These are phyloP conservation scores for Pezicula rhizophila DNA, from an alignment of 2,329 filamentous ascomycete genomes.

Conservation along the genomic window DNA sequence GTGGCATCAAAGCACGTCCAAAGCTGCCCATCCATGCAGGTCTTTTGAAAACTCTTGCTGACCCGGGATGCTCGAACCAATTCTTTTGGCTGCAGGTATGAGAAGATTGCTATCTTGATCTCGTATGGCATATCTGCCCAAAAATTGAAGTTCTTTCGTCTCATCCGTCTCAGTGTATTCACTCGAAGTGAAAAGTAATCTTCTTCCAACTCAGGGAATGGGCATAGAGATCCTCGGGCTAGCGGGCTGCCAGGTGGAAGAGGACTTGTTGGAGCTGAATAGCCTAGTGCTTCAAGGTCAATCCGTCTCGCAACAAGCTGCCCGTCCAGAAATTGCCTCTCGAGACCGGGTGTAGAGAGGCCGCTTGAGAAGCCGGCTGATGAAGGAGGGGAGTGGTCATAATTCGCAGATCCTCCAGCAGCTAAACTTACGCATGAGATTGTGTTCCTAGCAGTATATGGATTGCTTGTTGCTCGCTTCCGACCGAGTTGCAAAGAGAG, in stretches of 20 bases:
- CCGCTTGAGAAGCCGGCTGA: slow-evolving; percentile 23
- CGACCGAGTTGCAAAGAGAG: slow-evolving; percentile 25
- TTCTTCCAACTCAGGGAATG: slow-evolving; percentile 19
- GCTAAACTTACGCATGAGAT: slow-evolving; percentile 27
- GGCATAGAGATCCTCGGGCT: slow-evolving; percentile 12
- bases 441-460: slow-evolving; percentile 22
- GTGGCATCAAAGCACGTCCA: slow-evolving; percentile 83
- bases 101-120: slow-evolving; percentile 71
- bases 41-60: slow-evolving; percentile 69
- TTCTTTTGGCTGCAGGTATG: slow-evolving; percentile 72
- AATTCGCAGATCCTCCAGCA: slow-evolving; percentile 17
- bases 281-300: slow-evolving; percentile 13
- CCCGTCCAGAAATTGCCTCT: slow-evolving; percentile 19
- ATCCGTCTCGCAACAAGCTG: slow-evolving; percentile 15
- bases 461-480: slow-evolving; percentile 24
- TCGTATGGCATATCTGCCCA: slow-evolving; percentile 81
- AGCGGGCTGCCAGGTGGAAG: slow-evolving; percentile 15
- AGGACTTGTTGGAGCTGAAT: slow-evolving; percentile 17
- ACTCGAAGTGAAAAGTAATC: slow-evolving; percentile 26
- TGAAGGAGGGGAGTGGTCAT: slow-evolving; percentile 21
- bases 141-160: slow-evolving; percentile 51
- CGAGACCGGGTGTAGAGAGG: slow-evolving; percentile 23
- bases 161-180: slow-evolving; percentile 8
- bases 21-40: slow-evolving; percentile 91
- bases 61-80: slow-evolving; percentile 73